Evolutionary conservation across 1,139 yeast genomes (phyloP).

Genomic region (Kurtzmaniella quercitrusa): DNA sequence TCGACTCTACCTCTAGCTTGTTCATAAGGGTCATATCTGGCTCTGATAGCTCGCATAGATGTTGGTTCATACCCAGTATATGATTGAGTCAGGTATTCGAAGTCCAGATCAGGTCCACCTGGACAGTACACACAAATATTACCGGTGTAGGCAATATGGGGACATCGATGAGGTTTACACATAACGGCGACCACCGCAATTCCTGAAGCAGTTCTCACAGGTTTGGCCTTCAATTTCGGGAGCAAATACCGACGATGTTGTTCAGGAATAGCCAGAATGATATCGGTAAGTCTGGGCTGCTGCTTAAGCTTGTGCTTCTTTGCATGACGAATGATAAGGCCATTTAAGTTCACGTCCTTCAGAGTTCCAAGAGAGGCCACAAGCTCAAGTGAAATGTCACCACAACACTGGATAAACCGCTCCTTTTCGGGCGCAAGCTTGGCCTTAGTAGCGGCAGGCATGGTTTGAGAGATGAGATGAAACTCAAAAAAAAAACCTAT

Average conservation of each 20-base stretch:
- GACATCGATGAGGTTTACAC: constrained; percentile 99
- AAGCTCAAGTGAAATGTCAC: constrained; percentile 85
- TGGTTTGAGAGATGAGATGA: constrained; percentile 2
- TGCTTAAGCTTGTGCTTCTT: constrained; percentile 87
- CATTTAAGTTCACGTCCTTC: constrained; percentile 85
- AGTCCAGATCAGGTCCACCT: constrained; percentile 98
- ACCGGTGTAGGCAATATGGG: constrained; percentile 98
- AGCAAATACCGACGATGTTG: constrained; percentile 87
- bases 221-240: constrained; percentile 94
- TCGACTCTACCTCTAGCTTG: constrained; percentile 98
- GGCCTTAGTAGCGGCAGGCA: constrained; percentile 3
- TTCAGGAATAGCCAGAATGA: constrained; percentile 92
- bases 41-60: constrained; percentile 97
- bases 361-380: constrained; percentile 72
- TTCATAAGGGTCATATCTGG: constrained; percentile 96
- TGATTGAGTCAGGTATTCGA: constrained; percentile 96
- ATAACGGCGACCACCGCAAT: constrained; percentile 98
- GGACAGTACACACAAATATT: constrained; percentile 98
- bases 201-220: constrained; percentile 97
- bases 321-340: constrained; percentile 78
- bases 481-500: not conserved
- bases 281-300: constrained; percentile 94
- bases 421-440: constrained; percentile 84
- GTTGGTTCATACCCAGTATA: constrained; percentile 99
- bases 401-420: constrained; percentile 87